Evolutionary conservation across 2,329 filamentous ascomycete species (phyloP).

Genomic region (Orbilia ellipsospora): DNA sequence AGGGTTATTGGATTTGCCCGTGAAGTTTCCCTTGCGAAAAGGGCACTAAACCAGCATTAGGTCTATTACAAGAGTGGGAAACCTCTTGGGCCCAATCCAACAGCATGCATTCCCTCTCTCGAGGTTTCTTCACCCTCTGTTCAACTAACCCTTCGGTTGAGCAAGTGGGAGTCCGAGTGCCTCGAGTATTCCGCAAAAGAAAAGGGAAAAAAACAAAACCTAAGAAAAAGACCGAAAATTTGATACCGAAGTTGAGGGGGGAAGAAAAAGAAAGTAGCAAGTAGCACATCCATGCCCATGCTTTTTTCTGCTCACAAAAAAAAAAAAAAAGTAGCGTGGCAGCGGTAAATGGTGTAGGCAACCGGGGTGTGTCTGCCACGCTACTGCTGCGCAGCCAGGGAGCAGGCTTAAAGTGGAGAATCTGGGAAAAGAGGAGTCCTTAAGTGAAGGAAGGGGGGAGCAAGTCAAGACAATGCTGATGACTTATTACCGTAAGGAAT

Average conservation of each 20-base stretch:
- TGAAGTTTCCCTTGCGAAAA: constrained; percentile 18
- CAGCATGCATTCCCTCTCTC: constrained; percentile 24
- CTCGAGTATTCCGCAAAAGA: not conserved
- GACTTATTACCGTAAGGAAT: not conserved
- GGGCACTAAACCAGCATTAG: constrained; percentile 16
- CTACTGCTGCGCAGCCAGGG: constrained; percentile 54
- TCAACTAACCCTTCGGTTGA: constrained; percentile 39
- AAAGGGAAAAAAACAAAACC: constrained; percentile 22
- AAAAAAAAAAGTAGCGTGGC: constrained; percentile 54
- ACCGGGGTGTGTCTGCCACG: constrained; percentile 55
- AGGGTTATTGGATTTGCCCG: constrained; percentile 46
- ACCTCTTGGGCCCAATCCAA: constrained; percentile 26
- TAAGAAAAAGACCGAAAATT: constrained; percentile 40
- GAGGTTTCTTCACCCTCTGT: constrained; percentile 9
- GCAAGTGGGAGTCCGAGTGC: constrained; percentile 17
- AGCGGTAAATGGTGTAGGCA: constrained; percentile 56
- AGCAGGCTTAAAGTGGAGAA: constrained; percentile 45
- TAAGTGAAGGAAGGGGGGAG: not conserved
- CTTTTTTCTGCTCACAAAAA: constrained; percentile 15
- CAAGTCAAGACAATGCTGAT: not conserved
- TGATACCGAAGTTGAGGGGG: constrained; percentile 46
- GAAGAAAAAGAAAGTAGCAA: constrained; percentile 37
- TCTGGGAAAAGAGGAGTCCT: not conserved
- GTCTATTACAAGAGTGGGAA: constrained; percentile 21
- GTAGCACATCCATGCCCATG: not conserved